Percentiles rank a stretch among this genome's conserved stretches.
Conservation (phyloP, 257 asterid genomes). For the Scutellaria barbata region DNA sequence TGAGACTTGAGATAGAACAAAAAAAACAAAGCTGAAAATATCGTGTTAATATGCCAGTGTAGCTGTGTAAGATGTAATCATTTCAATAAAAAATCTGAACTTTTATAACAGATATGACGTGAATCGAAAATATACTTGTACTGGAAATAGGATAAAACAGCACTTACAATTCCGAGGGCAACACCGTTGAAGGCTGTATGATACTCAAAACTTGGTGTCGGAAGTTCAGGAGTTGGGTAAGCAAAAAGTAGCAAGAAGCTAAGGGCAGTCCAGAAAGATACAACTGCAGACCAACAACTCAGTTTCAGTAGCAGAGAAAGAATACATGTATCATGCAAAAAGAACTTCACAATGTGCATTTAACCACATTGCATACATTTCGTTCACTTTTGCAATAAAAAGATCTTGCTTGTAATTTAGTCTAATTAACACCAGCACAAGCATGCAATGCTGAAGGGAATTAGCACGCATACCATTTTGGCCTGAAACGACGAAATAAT, state of each 20-base stretch:
- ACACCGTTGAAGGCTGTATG: constrained; percentile 93
- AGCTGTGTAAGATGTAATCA: too few species aligned
- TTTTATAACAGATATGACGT: constrained; percentile 25
- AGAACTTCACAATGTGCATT: constrained; percentile 14
- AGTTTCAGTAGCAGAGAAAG: constrained; percentile 10
- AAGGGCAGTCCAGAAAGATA: constrained; percentile 80
- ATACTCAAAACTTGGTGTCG: constrained; percentile 94
- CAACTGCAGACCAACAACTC: constrained; percentile 60
- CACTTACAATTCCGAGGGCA: constrained; percentile 91
- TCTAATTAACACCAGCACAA: neutral
- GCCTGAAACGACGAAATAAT: constrained; percentile 69
- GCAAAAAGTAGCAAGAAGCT: constrained; percentile 94
- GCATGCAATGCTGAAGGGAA: constrained; percentile 24
- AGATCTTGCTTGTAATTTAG: neutral
- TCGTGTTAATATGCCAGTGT: neutral
- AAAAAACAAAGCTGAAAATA: too few species aligned
- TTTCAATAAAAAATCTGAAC: neutral
- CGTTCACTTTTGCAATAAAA: too few species aligned
- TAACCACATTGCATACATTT: too few species aligned
- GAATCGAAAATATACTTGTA: neutral
- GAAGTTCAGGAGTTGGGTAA: constrained; percentile 89
- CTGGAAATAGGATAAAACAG: constrained; percentile 13
- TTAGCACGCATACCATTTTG: constrained; percentile 64
- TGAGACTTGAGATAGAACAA: neutral
- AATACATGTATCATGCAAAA: constrained; percentile 13